phyloP scores from a whole-genome alignment of 768 basidiomycete species.

The Galerina sulciceps region DNA sequence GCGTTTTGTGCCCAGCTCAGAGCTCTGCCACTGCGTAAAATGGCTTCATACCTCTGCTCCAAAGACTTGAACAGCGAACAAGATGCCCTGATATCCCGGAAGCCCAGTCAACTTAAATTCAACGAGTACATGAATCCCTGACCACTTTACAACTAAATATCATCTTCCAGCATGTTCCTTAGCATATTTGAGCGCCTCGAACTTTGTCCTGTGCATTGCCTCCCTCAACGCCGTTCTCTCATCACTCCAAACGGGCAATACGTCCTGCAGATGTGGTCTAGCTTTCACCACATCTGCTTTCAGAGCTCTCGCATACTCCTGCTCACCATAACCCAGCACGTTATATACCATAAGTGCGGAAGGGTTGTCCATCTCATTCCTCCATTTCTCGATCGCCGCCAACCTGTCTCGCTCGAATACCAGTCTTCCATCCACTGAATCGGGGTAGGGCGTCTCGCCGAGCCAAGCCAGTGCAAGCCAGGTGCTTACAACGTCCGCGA shows the following conservation, averaged over 20 bases:
- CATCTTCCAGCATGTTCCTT: conserved; percentile 2
- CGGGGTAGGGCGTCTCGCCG: conserved; percentile 34
- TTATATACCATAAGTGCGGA: conserved; percentile 40
- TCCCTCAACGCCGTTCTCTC: conserved; percentile 34
- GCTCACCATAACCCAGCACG: conserved; percentile 37
- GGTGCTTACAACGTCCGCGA: conserved; percentile 53
- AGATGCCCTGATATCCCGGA: no score
- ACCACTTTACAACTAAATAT: not conserved
- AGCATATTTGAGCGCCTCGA: conserved; percentile 34
- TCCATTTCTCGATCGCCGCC: conserved; percentile 23
- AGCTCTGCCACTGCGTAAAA: no score
- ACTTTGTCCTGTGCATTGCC: conserved; percentile 39
- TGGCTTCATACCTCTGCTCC: no score
- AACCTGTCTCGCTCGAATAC: conserved; percentile 42
- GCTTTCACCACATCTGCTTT: conserved; percentile 35
- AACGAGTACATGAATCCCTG: no score
- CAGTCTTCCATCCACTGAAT: conserved; percentile 34
- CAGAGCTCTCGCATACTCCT: conserved; percentile 38
- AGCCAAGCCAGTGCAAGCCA: conserved; percentile 51
- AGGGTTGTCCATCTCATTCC: conserved; percentile 24
- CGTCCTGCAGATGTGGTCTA: conserved; percentile 29
- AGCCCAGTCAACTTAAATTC: no score
- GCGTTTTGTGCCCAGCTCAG: no score
- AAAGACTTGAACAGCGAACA: no score
- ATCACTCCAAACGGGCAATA: conserved; percentile 41